Base-by-base conservation (phyloP, 225 moss, liverwort and hornwort genomes). In the Pseudisothecium myosuroides region DNA sequence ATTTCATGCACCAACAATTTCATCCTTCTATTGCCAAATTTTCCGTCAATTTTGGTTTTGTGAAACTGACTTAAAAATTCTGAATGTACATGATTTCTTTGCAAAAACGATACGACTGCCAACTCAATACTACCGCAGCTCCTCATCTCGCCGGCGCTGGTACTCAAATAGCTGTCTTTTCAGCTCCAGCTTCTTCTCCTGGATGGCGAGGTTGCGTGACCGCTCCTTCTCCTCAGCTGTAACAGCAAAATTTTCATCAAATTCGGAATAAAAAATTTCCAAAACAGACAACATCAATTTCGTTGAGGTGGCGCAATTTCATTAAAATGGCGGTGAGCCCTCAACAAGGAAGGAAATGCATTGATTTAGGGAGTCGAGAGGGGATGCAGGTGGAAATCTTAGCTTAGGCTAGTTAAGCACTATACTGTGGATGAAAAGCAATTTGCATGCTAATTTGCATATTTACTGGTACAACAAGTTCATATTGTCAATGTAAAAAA, bases 151-250 rank as follows among this genome's bases (percentile, higher is more conserved):
- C 17, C 59, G 89, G n/a, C 87, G 91, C 54, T 89, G 78, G 73
- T 89, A 91, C 5, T 92, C 88, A 69, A 91, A 91, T 17, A 85
- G 82, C 17, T 87, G 77, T 14, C 77, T 62, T 72, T 91, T 91
- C 41, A 92, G 63, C 49, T 91, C 87, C 73, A 92, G 85, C 73
- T 92, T 92, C 89, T 85, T 81, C 88, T 91, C 89, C 65, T 91
- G 85, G 20, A 92, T 68, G n/a, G 76, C 87, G 22, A 89, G 63
- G 56, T 84, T 89, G 49, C 88, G 87, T 17, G 85, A 68, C 60
- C 92, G 82, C 52, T 91, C 91, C 52, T 82, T 65, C 76, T 92
- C 87, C n/a, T 92, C 91, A 11, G 66, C 91, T 39, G 85, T 65
- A 43, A 32, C 68, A 84, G 31, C 43, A 31, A 71, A 10, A 13